Base-by-base conservation (phyloP, 805 yeast genomes). In the Hanseniaspora occidentalis region DNA sequence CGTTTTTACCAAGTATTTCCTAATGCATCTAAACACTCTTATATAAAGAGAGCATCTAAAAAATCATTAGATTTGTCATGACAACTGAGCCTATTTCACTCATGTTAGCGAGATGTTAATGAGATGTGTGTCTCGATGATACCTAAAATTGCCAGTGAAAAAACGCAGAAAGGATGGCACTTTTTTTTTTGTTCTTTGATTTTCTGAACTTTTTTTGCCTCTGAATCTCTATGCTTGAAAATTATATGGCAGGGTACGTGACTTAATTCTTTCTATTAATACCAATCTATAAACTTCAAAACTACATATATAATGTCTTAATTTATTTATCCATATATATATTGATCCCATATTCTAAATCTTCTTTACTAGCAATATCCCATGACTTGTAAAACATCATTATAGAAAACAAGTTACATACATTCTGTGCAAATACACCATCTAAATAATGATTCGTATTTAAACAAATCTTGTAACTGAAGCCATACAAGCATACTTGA, bases 301-400 rank as follows among this genome's bases (percentile, higher is more conserved):
- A n/a, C n/a, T n/a, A n/a, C n/a, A n/a, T n/a, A n/a, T 21, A 16
- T 31, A 35, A 31, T 41, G 18, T 20, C 18, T 21, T 20, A 3
- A 23, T 24, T 16, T 14, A 14, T 9, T 5, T 14, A 6, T 37
- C 16, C 18, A 6, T 19, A 18, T 17, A 31, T 52, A 53, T 17
- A 49, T 39, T 35, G 61, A 84, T 92, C 37, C 85, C 75, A 60
- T 89, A 92, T 62, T 89, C 98, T 50, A 89, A 75, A 58, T 92
- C 97, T 53, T 89, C 97, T 43, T 79, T 77, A 10, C 97, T 92
- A 39, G 89, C 79, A 72, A 88, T 85, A 54, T 88, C 96, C 96
- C 97, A 89, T 50, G 77, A 84, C 62, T 92, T 88, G 67, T 86
- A 89, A 39, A 89, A 69, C 97, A 92, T 89, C 95, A 92, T 86